These are phyloP conservation scores for Oenanthe javanica DNA, from an alignment of 140 eudicot genomes.

Conservation along the genomic window DNA sequence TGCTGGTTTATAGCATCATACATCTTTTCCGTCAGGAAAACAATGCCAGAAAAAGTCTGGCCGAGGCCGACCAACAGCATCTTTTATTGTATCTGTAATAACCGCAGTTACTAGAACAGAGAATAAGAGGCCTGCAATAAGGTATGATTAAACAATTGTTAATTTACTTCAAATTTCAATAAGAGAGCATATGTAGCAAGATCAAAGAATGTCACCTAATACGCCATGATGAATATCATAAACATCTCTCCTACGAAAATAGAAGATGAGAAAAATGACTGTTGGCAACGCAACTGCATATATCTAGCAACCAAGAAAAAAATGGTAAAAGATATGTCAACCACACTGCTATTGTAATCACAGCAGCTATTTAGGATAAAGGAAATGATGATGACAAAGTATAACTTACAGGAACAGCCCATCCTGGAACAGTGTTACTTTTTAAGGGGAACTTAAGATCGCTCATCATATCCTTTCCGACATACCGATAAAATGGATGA, in stretches of 20 bases:
- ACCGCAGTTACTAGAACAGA: conserved; percentile 66
- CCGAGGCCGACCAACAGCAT: conserved; percentile 82
- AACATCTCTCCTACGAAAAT: conserved; percentile 57
- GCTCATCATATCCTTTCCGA: conserved; percentile 9
- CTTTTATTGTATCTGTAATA: conserved; percentile 69
- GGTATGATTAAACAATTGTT: background rate
- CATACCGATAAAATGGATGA: conserved; percentile 9
- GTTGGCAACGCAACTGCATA: conserved; percentile 61
- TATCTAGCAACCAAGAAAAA: conserved; percentile 26
- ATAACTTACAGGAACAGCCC: conserved; percentile 13
- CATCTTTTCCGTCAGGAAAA: conserved; percentile 79
- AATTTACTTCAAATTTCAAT: background rate
- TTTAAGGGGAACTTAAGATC: conserved; percentile 12
- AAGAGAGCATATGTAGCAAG: background rate
- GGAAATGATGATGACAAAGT: background rate
- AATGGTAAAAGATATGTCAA: background rate
- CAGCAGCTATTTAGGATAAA: no score
- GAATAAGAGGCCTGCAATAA: conserved; percentile 52
- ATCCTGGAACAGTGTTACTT: conserved; percentile 5
- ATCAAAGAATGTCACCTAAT: conserved; percentile 35
- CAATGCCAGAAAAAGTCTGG: conserved; percentile 92
- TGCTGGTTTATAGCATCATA: conserved; percentile 20
- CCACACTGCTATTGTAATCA: background rate
- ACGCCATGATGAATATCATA: conserved; percentile 67
- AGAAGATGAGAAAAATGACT: conserved; percentile 36